Conservation (phyloP, 179 eudicot species). For the Spinacia oleracea region DNA sequence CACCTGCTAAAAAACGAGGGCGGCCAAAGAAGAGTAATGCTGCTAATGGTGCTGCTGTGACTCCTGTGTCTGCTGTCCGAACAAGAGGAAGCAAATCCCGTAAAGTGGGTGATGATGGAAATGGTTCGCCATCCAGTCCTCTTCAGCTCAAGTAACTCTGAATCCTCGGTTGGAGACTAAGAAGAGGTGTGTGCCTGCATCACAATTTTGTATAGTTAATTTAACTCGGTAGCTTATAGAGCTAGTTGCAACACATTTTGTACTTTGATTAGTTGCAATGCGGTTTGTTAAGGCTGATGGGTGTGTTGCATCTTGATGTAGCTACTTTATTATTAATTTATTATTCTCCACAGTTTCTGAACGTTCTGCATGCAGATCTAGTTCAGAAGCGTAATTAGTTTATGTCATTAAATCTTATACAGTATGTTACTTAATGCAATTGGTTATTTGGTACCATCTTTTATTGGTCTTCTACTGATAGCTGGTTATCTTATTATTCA, state of each 20-base stretch:
- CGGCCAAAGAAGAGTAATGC: slow-evolving; percentile 30
- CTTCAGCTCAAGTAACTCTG: slow-evolving; percentile 29
- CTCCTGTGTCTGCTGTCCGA: too few relatives aligned
- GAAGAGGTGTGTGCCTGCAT: neutral
- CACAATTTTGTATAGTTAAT: slow-evolving; percentile 10
- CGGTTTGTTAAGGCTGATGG: neutral
- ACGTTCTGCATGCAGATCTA: neutral
- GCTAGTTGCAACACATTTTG: slow-evolving; percentile 28
- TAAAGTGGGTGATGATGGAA: slow-evolving; percentile 30
- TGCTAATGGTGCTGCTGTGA: neutral
- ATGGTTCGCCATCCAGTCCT: slow-evolving; percentile 39
- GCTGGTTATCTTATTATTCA: too few relatives aligned
- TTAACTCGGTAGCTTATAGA: neutral
- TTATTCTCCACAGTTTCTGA: neutral
- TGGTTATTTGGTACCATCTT: too few relatives aligned
- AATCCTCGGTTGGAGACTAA: neutral
- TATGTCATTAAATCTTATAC: neutral
- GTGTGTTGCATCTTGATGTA: neutral
- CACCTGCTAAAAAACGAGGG: slow-evolving; percentile 26
- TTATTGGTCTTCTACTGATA: too few relatives aligned
- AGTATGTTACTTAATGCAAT: neutral
- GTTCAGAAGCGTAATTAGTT: neutral
- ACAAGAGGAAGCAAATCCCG: slow-evolving; percentile 24
- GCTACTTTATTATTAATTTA: slow-evolving; percentile 1
- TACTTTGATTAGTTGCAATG: slow-evolving; percentile 7